Evolutionary conservation across 331 rosid genomes (phyloP).

Genomic region (Pyrus hybrid): DNA sequence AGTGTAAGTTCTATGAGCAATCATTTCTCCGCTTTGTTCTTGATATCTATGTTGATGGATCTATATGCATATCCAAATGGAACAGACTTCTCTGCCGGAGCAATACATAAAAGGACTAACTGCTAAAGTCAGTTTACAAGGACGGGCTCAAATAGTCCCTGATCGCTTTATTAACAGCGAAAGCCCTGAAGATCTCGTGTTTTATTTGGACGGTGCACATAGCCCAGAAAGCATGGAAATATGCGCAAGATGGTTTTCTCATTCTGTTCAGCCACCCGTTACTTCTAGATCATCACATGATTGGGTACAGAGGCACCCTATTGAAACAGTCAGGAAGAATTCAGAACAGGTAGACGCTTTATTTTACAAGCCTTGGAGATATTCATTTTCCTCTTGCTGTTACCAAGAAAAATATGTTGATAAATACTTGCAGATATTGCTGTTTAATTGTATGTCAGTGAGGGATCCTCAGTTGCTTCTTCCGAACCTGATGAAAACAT

Average conservation of each 20-base stretch:
- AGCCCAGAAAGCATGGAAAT: constrained; percentile 93
- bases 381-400: constrained; percentile 7
- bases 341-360: constrained; percentile 46
- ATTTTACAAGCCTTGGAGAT: too few species aligned
- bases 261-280: constrained; percentile 40
- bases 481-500: constrained; percentile 67
- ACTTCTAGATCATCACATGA: constrained; percentile 29
- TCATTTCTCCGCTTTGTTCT: not conserved
- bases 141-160: constrained; percentile 85
- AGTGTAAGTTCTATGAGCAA: constrained; percentile 43
- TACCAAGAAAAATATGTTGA: constrained; percentile 13
- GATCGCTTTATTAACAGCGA: constrained; percentile 40
- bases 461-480: constrained; percentile 87
- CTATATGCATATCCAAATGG: constrained; percentile 17
- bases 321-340: constrained; percentile 34
- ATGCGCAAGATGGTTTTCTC: constrained; percentile 84
- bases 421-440: constrained; percentile 54
- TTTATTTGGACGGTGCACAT: constrained; percentile 95
- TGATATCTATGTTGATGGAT: constrained; percentile 14
- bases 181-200: constrained; percentile 50
- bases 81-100: constrained; percentile 62
- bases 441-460: constrained; percentile 92
- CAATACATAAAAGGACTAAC: constrained; percentile 69
- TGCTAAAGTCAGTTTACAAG: constrained; percentile 66
- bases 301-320: constrained; percentile 21